Base-by-base conservation (phyloP, 768 basidiomycete genomes). In the Boletus insuetus region DNA sequence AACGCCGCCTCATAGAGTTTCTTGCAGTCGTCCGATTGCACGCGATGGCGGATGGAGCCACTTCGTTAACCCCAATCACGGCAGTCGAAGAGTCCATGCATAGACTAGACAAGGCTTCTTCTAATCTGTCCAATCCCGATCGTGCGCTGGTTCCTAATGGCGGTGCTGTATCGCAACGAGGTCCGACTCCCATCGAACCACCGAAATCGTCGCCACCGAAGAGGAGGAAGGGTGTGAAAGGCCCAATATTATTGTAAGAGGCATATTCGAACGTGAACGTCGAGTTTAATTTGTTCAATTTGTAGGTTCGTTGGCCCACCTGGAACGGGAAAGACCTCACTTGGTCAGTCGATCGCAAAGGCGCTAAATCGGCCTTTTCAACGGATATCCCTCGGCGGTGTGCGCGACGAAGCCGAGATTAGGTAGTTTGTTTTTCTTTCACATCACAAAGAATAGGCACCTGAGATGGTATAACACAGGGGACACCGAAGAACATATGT, bases 351-450 rank as follows among this genome's bases (percentile, higher is more conserved):
- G 0, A 82, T 98, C 29, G 94, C 94, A 4, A 85, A 84, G 40
- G 87, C 92, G 0, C 79, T 97, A 10, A 79, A 81, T 24, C 76
- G 94, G 42, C 92, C 93, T 3, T 97, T 96, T 79, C 89, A 96
- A 63, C 84, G 94, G 12, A 94, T 97, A 58, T 88, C 91, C 1
- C 79, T 97, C 0, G 94, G 94, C 12, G 94, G 95, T 31, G 91
- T 97, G 9, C 80, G 94, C 3, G 94, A 98, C 63, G 95, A 98
- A 70, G 94, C 91, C 0, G 88, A 89, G 68, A 87, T 90, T 47
- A 77, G 88, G 44, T 71, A 49, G 1, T 20, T 46, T 13, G 14
- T 41, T 24, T 31, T 43, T 4, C 12, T 46, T 38, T 19, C 3
- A 69, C 70, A 12, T 48, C 19, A 13, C n/a, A 20, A 52, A 31